These are phyloP conservation scores for Fonsecaea monophora DNA, from an alignment of 2,329 filamentous ascomycete species.

Conservation along the genomic window DNA sequence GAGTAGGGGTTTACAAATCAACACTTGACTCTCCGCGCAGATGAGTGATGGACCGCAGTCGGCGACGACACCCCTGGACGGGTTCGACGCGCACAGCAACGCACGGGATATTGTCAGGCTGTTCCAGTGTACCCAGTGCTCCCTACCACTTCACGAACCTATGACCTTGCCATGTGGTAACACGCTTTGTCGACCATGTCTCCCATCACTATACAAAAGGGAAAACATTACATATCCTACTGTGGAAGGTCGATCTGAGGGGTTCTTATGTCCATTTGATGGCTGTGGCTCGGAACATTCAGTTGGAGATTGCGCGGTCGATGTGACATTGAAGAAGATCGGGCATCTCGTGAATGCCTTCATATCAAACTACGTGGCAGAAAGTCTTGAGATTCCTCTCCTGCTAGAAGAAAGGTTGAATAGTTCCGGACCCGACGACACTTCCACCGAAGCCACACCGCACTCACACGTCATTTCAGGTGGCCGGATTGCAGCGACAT, in stretches of 20 bases:
- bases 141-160: constrained; percentile 69
- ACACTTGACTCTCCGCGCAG: constrained; percentile 26
- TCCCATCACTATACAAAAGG: constrained; percentile 71
- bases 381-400: constrained; percentile 46
- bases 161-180: constrained; percentile 82
- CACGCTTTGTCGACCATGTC: constrained; percentile 75
- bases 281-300: constrained; percentile 75
- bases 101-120: constrained; percentile 72
- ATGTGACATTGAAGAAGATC: constrained; percentile 78
- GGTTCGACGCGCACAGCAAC: constrained; percentile 60
- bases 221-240: constrained; percentile 79
- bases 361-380: constrained; percentile 52
- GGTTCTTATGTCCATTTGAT: constrained; percentile 75
- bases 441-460: constrained; percentile 40
- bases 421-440: constrained; percentile 45
- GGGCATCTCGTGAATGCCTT: constrained; percentile 65
- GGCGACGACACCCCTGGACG: constrained; percentile 42
- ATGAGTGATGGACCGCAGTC: constrained; percentile 38
- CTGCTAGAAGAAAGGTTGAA: constrained; percentile 52
- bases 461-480: constrained; percentile 55
- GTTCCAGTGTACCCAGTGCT: constrained; percentile 79
- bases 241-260: constrained; percentile 68
- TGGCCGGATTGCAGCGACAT: constrained; percentile 70
- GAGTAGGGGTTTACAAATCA: constrained; percentile 19
- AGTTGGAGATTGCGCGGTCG: constrained; percentile 74